Base-by-base conservation (phyloP, 2,329 filamentous ascomycete species). In the Cladobotryum mycophilum region DNA sequence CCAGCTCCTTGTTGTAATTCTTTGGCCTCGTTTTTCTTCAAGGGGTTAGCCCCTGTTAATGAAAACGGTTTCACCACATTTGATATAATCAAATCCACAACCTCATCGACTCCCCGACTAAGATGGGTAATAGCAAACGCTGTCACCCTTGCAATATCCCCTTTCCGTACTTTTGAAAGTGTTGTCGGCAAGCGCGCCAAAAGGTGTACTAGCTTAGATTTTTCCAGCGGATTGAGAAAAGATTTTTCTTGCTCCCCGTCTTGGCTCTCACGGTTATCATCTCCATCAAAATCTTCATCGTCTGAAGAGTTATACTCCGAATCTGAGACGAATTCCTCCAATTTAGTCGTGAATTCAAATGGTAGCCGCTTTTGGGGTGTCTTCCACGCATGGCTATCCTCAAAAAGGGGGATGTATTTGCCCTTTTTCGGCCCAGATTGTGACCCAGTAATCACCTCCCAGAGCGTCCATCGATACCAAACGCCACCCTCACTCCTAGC, bases 401-500 rank as follows among this genome's bases (percentile, higher is more conserved):
- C 88, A 54, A 95, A 95, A 0, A 95, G 70, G 1, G 81, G 78
- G 17, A 85, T 58, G 49, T 80, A 82, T 56, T 76, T 81, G 41
- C 71, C 72, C 57, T 75, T 72, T 3, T 71, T 69, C 13, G 65
- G 64, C 14, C 67, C 69, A 3, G 71, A 63, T 40, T 76, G 72
- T 1, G 76, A 76, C 4, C 84, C 84, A 1, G 87, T 90, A n/a
- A 92, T 74, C 8, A 92, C 78, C 59, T 93, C 84, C 88, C 91
- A 96, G 41, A 97, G 64, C 41, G 89, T 82, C 87, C 89, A 97
- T 41, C 93, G 84, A 67, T 97, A 97, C 79, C 91, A 99, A 14
- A 95, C 80, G 14, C 86, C 92, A 22, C 83, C 90, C 55, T 78
- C 75, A 61, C 84, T 91, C 57, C 84, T 80, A 17, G 90, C 80